These are phyloP conservation scores for Tieghemostelium lacteum DNA, from an alignment of 78 protist species.

Conservation along the genomic window DNA sequence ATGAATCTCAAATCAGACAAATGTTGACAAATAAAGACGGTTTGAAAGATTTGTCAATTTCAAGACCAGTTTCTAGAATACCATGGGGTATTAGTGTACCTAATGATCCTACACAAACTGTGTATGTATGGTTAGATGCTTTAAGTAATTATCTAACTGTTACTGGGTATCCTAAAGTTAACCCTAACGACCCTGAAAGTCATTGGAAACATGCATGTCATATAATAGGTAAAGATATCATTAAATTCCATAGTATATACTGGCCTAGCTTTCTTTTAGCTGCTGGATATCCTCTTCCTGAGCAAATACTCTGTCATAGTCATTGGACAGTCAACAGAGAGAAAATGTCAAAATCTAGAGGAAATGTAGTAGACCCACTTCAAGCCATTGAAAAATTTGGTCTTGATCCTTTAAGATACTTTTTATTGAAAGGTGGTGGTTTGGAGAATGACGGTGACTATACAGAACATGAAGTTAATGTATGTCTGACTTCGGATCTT, in stretches of 20 bases:
- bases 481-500: slow-evolving; percentile 62
- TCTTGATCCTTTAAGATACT: slow-evolving; percentile 75
- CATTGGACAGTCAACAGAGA: slow-evolving; percentile 91
- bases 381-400: slow-evolving; percentile 77
- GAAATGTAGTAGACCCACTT: slow-evolving; percentile 86
- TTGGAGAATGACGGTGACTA: slow-evolving; percentile 86
- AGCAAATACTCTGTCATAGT: slow-evolving; percentile 86
- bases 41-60: slow-evolving; percentile 85
- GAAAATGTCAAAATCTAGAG: slow-evolving; percentile 90
- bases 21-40: neutral
- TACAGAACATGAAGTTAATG: slow-evolving; percentile 35
- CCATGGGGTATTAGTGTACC: slow-evolving; percentile 97
- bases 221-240: slow-evolving; percentile 97
- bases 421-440: slow-evolving; percentile 74
- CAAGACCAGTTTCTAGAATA: slow-evolving; percentile 79
- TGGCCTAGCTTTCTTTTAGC: slow-evolving; percentile 97
- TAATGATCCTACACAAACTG: slow-evolving; percentile 88
- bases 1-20: neutral
- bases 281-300: slow-evolving; percentile 74
- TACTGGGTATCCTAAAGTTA: slow-evolving; percentile 69
- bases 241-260: slow-evolving; percentile 94
- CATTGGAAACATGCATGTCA: slow-evolving; percentile 82
- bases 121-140: slow-evolving; percentile 99
- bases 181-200: neutral
- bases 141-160: slow-evolving; percentile 95